These are phyloP conservation scores for Penicillium sclerotiorum DNA, from an alignment of 2,329 filamentous ascomycete species.

Conservation along the genomic window DNA sequence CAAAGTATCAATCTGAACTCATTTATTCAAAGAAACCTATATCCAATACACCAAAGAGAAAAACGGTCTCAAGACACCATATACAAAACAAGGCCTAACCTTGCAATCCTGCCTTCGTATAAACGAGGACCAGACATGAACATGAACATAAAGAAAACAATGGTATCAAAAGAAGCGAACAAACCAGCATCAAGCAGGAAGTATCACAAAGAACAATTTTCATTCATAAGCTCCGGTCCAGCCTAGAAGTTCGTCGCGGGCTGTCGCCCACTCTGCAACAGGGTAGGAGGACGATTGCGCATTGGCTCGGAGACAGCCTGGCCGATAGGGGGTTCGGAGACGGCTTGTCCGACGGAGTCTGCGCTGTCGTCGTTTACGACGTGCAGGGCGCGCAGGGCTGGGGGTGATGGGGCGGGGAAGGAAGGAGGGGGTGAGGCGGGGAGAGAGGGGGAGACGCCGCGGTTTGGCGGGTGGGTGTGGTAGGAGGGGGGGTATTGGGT, in stretches of 20 bases:
- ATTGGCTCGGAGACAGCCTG: slow-evolving; percentile 19
- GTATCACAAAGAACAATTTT: background rate
- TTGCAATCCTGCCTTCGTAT: no score
- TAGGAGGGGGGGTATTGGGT: slow-evolving; percentile 29
- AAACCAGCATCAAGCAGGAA: slow-evolving; percentile 1
- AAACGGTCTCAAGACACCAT: no score
- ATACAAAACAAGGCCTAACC: no score
- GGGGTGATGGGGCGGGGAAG: slow-evolving; percentile 22
- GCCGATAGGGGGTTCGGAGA: slow-evolving; percentile 1
- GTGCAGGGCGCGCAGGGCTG: slow-evolving; percentile 15
- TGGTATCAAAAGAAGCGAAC: slow-evolving; percentile 15
- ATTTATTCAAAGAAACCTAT: slow-evolving; percentile 4
- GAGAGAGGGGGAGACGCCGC: slow-evolving; percentile 19
- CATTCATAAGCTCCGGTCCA: background rate
- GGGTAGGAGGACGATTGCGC: slow-evolving; percentile 41
- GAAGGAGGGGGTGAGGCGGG: slow-evolving; percentile 36
- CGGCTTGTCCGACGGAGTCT: background rate
- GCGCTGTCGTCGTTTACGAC: background rate
- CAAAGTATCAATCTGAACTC: no score
- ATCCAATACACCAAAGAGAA: slow-evolving; percentile 1
- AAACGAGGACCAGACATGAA: background rate
- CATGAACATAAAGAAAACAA: slow-evolving; percentile 3
- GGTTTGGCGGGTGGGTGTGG: slow-evolving; percentile 22
- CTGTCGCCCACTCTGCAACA: slow-evolving; percentile 44
- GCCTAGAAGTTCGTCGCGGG: slow-evolving; percentile 31